Percentiles rank a stretch among this genome's conserved stretches.
Evolutionary conservation across 305 asterid species (phyloP).

Genomic region (Vinca major): DNA sequence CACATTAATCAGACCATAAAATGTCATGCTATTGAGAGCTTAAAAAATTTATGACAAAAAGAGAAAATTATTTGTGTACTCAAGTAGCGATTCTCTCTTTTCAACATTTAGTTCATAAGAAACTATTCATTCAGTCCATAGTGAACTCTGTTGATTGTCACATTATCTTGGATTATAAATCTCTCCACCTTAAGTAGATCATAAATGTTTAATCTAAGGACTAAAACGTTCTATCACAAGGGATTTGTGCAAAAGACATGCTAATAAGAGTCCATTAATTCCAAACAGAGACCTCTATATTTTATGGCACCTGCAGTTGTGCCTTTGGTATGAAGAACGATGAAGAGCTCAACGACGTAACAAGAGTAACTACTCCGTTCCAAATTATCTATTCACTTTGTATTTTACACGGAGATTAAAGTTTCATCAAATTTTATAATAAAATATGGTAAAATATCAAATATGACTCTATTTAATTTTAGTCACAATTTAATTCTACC

Average conservation of each 20-base stretch:
- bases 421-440: too few species aligned
- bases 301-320: not conserved
- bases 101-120: not conserved
- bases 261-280: not conserved
- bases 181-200: not conserved
- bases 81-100: too few species aligned
- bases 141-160: not conserved
- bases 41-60: too few species aligned
- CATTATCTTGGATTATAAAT: not conserved
- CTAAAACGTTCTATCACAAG: not conserved
- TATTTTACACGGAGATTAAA: too few species aligned
- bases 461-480: too few species aligned
- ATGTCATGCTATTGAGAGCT: too few species aligned
- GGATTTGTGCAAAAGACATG: not conserved
- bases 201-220: not conserved
- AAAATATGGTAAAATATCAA: too few species aligned
- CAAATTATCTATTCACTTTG: too few species aligned
- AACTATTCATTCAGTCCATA: not conserved
- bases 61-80: too few species aligned
- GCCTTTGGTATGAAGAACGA: not conserved
- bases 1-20: too few species aligned
- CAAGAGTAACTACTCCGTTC: not conserved
- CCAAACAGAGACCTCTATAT: not conserved
- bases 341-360: not conserved
- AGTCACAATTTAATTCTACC: too few species aligned